Conservation (phyloP, 495 filamentous ascomycete species). For the Neurospora terricola region DNA sequence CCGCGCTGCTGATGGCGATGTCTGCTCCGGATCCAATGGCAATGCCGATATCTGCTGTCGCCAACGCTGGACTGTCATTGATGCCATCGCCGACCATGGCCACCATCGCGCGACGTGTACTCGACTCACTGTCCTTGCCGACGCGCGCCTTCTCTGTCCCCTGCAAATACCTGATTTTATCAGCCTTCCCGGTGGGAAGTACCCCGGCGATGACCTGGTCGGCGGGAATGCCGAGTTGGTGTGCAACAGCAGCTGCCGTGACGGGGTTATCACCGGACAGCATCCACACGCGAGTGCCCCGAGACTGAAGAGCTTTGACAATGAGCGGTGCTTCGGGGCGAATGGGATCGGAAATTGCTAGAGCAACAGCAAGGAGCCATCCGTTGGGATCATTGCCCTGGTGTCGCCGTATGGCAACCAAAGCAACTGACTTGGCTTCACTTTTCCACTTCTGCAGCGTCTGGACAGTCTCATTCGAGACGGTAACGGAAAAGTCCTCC, state of each 20-base stretch:
- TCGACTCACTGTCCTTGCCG: conserved; percentile 12
- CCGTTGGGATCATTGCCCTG: not conserved
- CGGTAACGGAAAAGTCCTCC: conserved; percentile 28
- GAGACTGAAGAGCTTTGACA: conserved; percentile 55
- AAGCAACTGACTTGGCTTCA: conserved; percentile 62
- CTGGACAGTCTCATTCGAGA: conserved; percentile 24
- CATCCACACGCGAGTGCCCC: conserved; percentile 74
- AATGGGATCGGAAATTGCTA: conserved; percentile 62
- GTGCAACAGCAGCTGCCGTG: conserved; percentile 69
- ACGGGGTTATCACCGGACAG: conserved; percentile 75
- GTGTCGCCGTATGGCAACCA: conserved; percentile 43
- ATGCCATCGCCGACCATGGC: conserved; percentile 73
- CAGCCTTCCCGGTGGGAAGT: conserved; percentile 76
- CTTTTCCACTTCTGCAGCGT: conserved; percentile 56
- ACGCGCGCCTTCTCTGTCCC: conserved; percentile 36
- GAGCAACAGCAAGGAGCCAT: conserved; percentile 38
- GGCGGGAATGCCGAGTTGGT: conserved; percentile 61
- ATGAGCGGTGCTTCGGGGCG: conserved; percentile 63
- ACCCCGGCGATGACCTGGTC: conserved; percentile 80
- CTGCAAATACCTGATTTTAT: conserved; percentile 73
- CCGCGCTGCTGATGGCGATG: conserved; percentile 70
- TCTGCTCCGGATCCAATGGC: conserved; percentile 79
- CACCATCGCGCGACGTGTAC: conserved; percentile 27
- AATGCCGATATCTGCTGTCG: conserved; percentile 71
- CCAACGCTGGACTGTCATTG: conserved; percentile 79